Percentiles rank a stretch among this genome's conserved stretches.
Evolutionary conservation across 2,329 filamentous ascomycete genomes (phyloP).

Genomic region (Claviceps paspali): DNA sequence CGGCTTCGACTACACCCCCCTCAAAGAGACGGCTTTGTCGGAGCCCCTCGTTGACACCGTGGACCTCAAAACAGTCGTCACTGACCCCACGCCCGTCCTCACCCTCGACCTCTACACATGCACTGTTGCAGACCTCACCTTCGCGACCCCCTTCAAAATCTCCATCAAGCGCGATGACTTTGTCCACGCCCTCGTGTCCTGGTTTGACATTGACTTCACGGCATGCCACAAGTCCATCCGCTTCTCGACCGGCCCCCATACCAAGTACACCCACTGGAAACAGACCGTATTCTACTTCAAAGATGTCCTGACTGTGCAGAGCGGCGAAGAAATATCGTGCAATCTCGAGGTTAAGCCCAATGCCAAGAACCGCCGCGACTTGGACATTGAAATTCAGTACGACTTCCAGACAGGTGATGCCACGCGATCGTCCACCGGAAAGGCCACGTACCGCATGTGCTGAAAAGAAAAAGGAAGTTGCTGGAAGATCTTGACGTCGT

Average conservation of each 20-base stretch:
- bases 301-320: conserved; percentile 81
- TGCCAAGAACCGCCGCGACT: conserved; percentile 81
- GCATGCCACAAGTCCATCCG: conserved; percentile 96
- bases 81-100: conserved; percentile 72
- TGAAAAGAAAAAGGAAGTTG: too few relatives aligned
- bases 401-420: conserved; percentile 61
- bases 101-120: conserved; percentile 90
- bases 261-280: conserved; percentile 99
- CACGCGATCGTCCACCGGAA: conserved; percentile 51
- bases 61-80: conserved; percentile 92
- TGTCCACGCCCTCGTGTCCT: conserved; percentile 88
- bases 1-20: conserved; percentile 88
- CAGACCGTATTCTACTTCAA: conserved; percentile 97
- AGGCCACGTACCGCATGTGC: conserved; percentile 69
- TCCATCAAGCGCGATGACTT: conserved; percentile 76
- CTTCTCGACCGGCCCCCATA: conserved; percentile 94
- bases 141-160: conserved; percentile 64
- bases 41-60: conserved; percentile 97
- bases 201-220: conserved; percentile 98
- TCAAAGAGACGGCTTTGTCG: conserved; percentile 84
- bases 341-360: conserved; percentile 74
- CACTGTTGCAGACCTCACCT: conserved; percentile 68
- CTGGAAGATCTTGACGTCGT: too few relatives aligned
- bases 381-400: conserved; percentile 83
- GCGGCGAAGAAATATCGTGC: conserved; percentile 66